phyloP scores from a whole-genome alignment of 257 asterid species.

The Penstemon eatonii region DNA sequence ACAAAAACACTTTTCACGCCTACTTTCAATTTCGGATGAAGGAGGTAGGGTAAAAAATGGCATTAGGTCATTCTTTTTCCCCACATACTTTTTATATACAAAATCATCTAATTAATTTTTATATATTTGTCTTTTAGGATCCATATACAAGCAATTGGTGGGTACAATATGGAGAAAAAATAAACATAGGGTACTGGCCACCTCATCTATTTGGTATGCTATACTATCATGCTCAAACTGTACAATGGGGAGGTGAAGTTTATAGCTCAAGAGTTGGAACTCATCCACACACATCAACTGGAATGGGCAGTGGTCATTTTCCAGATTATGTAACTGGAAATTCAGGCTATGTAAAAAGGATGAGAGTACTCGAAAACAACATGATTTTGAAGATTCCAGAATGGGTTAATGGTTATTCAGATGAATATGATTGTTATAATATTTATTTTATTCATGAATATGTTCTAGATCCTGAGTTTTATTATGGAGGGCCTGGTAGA shows the following conservation, averaged over 20 bases:
- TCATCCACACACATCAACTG: conserved; percentile 53
- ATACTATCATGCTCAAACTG: conserved; percentile 40
- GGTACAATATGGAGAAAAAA: conserved; percentile 54
- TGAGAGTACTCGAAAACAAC: conserved; percentile 46
- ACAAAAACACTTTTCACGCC: no score
- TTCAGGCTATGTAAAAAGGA: conserved; percentile 50
- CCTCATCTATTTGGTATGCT: conserved; percentile 34
- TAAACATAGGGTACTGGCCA: conserved; percentile 71
- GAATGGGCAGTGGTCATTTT: conserved; percentile 59
- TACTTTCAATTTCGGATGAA: no score
- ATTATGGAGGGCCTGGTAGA: conserved; percentile 73
- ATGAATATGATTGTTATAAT: conserved; percentile 60
- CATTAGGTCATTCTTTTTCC: no score
- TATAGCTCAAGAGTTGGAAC: conserved; percentile 53
- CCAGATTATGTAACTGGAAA: conserved; percentile 21
- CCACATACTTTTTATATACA: no score
- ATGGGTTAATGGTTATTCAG: conserved; percentile 37
- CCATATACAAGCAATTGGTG: conserved; percentile 55
- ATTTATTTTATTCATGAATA: conserved; percentile 36
- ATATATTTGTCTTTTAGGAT: conserved; percentile 33
- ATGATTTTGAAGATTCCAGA: conserved; percentile 36
- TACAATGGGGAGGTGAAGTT: conserved; percentile 83
- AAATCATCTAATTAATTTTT: no score
- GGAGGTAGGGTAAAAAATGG: no score
- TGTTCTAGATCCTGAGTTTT: conserved; percentile 63